Conservation (phyloP, 2,329 filamentous ascomycete species). For the Cercospora sesami region DNA sequence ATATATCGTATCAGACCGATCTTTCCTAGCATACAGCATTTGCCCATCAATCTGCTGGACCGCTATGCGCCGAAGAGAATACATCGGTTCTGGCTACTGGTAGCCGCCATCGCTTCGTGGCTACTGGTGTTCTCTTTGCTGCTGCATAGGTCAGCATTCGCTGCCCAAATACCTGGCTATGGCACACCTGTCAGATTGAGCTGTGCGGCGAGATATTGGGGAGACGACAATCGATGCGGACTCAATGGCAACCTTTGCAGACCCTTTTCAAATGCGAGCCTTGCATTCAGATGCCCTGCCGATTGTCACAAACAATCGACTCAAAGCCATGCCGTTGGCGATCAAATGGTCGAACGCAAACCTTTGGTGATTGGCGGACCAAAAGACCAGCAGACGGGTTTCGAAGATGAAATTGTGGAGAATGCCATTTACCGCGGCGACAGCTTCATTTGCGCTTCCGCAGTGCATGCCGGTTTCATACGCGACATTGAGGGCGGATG, state of each 20-base stretch:
- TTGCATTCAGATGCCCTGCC: slow-evolving; percentile 73
- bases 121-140: slow-evolving; percentile 68
- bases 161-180: slow-evolving; percentile 65
- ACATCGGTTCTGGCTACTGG: slow-evolving; percentile 60
- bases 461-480: slow-evolving; percentile 80
- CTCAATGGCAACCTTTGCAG: slow-evolving; percentile 72
- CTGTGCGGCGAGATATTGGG: slow-evolving; percentile 71
- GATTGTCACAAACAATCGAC: slow-evolving; percentile 67
- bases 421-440: slow-evolving; percentile 77
- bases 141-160: slow-evolving; percentile 62
- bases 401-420: slow-evolving; percentile 42
- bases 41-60: slow-evolving; percentile 64
- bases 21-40: slow-evolving; percentile 66
- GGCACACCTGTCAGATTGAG: slow-evolving; percentile 65
- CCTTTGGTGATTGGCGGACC: slow-evolving; percentile 58
- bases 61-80: slow-evolving; percentile 59
- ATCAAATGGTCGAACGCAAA: slow-evolving; percentile 59
- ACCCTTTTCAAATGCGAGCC: slow-evolving; percentile 68
- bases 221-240: slow-evolving; percentile 68
- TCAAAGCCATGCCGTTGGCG: slow-evolving; percentile 74
- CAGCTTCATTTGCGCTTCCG: slow-evolving; percentile 81
- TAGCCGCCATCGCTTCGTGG: slow-evolving; percentile 66
- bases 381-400: slow-evolving; percentile 37
- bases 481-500: slow-evolving; percentile 73
- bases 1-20: slow-evolving; percentile 54